Base-by-base conservation (phyloP, 2,329 filamentous ascomycete genomes). In the Ophiocordyceps australis region DNA sequence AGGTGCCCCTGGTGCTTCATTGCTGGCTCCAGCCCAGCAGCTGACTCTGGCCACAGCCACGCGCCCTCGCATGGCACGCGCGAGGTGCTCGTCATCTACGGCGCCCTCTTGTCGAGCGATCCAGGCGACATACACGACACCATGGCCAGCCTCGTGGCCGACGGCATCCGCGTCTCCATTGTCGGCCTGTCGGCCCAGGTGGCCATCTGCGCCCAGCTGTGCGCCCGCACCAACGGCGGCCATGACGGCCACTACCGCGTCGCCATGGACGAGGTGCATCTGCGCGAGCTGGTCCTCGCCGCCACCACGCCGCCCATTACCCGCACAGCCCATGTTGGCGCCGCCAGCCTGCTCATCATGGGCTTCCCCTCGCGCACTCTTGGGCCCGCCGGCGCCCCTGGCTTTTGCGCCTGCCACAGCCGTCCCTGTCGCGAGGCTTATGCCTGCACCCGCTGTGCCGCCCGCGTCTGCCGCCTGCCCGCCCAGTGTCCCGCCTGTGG, bases 81-180 rank as follows among this genome's bases (percentile, higher is more conserved):
- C 35, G 89, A 98, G 50, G 74, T 94, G 7, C 71, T 98, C 19
- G 71, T 98, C 30, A 70, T 95, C 25, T 92, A 89, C 45, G 89
- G 89, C 20, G 86, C 86, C 9, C 64, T 98, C 6, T 65, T 92
- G 22, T 86, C 82, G 18, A 78, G 79, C 38, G 89, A 98, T 42
- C 89, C 89, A 0, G 83, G 85, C 31, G 89, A 98, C 47, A 94
- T 98, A 31, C 81, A 93, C 54, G 72, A 83, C 38, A 95, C 86
- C 1, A 82, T 95, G 42, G 59, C 62, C 25, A 66, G 67, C 19
- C 75, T 94, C 17, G 68, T 92, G 21, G 59, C 64, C 35, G 83
- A 95, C 50, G 73, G 75, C 30, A 83, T 98, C 38, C 74, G 82
- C 11, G 82, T 94, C 9, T 76, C 77, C 22, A 72, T 98, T 27